phyloP scores from a whole-genome alignment of 2,329 filamentous ascomycete genomes.

The Trichoderma aggressivum region DNA sequence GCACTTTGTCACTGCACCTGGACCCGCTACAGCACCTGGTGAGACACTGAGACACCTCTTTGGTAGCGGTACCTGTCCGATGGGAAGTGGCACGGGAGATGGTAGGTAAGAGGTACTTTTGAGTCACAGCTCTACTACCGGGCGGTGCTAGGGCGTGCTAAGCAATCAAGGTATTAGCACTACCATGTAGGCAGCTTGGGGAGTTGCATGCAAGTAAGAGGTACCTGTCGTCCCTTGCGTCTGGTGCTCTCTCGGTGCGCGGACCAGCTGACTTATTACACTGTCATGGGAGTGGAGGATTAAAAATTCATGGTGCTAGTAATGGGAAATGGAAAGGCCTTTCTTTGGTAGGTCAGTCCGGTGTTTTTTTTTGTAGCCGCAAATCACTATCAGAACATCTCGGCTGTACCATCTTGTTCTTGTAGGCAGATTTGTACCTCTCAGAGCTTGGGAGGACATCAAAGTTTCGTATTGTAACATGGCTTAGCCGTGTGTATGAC shows the following conservation, averaged over 20 bases:
- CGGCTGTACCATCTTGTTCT: background rate
- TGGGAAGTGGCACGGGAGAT: background rate
- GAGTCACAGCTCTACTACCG: background rate
- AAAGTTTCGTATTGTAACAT: background rate
- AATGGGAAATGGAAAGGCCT: background rate
- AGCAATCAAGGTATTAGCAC: background rate
- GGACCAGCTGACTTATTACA: constrained; percentile 9
- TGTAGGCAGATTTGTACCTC: background rate
- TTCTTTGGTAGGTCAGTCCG: background rate
- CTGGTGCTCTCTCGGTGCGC: background rate
- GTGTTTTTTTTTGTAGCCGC: background rate
- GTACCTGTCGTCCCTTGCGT: background rate
- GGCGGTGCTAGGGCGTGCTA: background rate
- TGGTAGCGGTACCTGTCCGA: background rate
- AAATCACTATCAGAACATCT: background rate
- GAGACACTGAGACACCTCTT: background rate
- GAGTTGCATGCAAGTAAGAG: background rate
- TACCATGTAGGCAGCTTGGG: background rate
- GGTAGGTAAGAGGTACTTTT: background rate
- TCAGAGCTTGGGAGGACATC: background rate
- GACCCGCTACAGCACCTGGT: background rate
- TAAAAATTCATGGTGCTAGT: background rate
- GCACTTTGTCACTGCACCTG: constrained; percentile 17
- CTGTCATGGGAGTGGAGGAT: background rate
- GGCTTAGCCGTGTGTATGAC: background rate